These are phyloP conservation scores for Fusarium drepaniforme DNA, from an alignment of 2,329 filamentous ascomycete species.

Conservation along the genomic window DNA sequence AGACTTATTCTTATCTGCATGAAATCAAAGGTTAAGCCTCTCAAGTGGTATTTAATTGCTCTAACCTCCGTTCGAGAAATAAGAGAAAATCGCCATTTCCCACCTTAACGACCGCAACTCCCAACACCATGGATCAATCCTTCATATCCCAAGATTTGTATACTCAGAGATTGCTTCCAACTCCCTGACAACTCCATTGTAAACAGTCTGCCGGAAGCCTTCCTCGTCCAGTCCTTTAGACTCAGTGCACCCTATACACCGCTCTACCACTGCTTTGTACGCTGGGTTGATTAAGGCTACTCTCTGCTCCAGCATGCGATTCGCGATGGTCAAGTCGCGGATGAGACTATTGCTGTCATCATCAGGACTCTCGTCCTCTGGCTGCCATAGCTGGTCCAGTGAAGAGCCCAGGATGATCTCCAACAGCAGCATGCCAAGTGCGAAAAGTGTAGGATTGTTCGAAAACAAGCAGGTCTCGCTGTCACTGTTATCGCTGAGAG, in stretches of 20 bases:
- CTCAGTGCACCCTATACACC: slow-evolving; percentile 21
- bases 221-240: slow-evolving; percentile 17
- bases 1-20: no score
- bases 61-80: no score
- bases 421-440: slow-evolving; percentile 20
- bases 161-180: slow-evolving; percentile 18
- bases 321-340: not conserved
- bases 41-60: no score
- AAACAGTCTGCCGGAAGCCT: slow-evolving; percentile 15
- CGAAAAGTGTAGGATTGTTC: slow-evolving; percentile 18
- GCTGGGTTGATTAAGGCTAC: slow-evolving; percentile 9
- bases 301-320: slow-evolving; percentile 8
- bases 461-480: not conserved
- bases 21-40: no score
- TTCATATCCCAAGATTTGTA: slow-evolving; percentile 12
- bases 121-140: no score
- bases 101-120: no score
- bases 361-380: not conserved
- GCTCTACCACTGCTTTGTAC: slow-evolving; percentile 16
- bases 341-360: not conserved
- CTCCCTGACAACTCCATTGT: slow-evolving; percentile 16
- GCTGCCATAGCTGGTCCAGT: slow-evolving; percentile 7
- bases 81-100: no score
- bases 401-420: slow-evolving; percentile 22
- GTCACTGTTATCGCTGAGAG: not conserved